Conservation (phyloP, 2,329 filamentous ascomycete genomes). For the Fusarium buxicola region DNA sequence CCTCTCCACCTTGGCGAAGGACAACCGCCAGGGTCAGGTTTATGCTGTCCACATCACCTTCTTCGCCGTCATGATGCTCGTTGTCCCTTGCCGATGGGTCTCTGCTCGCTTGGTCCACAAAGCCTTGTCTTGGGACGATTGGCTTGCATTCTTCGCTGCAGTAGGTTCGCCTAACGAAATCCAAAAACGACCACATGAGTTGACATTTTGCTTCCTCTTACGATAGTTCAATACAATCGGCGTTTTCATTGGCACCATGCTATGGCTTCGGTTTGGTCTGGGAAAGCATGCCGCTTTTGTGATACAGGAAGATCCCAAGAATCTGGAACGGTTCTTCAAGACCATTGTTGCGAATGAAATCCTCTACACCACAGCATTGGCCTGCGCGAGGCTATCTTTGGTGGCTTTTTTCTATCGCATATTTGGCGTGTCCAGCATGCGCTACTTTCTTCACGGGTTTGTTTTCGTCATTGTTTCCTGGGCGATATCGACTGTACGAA, state of each 20-base stretch:
- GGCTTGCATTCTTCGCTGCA: constrained; percentile 6
- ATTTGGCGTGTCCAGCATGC: constrained; percentile 7
- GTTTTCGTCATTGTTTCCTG: neutral
- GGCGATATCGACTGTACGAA: constrained; percentile 6
- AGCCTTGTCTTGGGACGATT: neutral
- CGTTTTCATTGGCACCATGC: constrained; percentile 3
- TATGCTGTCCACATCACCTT: neutral
- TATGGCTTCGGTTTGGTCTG: neutral
- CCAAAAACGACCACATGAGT: accelerated
- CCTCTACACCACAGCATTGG: constrained; percentile 1
- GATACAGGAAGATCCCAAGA: neutral
- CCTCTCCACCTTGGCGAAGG: neutral
- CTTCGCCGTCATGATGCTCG: neutral
- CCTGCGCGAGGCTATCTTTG: neutral
- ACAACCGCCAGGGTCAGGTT: constrained; percentile 3
- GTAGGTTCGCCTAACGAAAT: neutral
- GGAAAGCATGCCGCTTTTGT: neutral
- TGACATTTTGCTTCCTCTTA: neutral
- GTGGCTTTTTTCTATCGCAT: constrained; percentile 4
- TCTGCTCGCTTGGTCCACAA: neutral
- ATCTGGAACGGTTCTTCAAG: constrained; percentile 9
- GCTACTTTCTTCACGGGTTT: constrained; percentile 9
- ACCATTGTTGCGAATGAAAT: constrained; percentile 1
- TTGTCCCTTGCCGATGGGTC: neutral
- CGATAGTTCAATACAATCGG: constrained; percentile 1